phyloP scores from a whole-genome alignment of 768 basidiomycete genomes.

The Serpula lacrymans region DNA sequence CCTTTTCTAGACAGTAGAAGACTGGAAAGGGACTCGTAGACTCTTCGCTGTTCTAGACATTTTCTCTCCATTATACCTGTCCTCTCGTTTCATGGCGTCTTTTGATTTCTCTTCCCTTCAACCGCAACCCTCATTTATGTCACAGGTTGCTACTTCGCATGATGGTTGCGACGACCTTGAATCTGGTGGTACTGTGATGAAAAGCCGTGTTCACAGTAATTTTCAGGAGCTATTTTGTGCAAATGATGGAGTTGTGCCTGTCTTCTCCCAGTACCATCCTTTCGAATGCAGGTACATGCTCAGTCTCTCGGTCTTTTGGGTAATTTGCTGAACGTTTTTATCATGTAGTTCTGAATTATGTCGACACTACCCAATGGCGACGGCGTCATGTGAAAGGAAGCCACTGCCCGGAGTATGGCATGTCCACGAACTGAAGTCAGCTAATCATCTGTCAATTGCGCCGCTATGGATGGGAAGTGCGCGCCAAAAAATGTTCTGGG shows the following conservation, averaged over 20 bases:
- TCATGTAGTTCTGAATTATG: slow-evolving; percentile 7
- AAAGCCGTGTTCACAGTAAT: not conserved
- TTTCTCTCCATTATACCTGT: slow-evolving; percentile 20
- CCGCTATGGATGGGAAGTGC: slow-evolving; percentile 34
- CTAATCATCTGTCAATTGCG: slow-evolving; percentile 38
- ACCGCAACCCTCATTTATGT: slow-evolving; percentile 34
- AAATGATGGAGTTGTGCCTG: slow-evolving; percentile 49
- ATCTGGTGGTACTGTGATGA: not conserved
- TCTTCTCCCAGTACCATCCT: slow-evolving; percentile 53
- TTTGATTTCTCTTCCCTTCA: slow-evolving; percentile 38
- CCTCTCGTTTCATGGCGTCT: slow-evolving; percentile 27
- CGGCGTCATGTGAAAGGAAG: not conserved
- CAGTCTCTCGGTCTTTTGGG: not conserved
- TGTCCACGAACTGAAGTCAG: slow-evolving; percentile 31
- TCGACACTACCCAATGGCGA: slow-evolving; percentile 8
- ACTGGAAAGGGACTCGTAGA: too few species aligned
- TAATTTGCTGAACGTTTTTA: too few species aligned
- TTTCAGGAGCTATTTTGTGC: slow-evolving; percentile 33
- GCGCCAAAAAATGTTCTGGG: slow-evolving; percentile 40
- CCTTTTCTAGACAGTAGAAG: too few species aligned
- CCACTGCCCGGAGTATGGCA: slow-evolving; percentile 40
- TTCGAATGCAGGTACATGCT: slow-evolving; percentile 37
- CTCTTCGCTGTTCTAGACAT: slow-evolving; percentile 3
- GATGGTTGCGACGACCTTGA: slow-evolving; percentile 1
- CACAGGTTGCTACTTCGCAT: slow-evolving; percentile 1